phyloP scores from a whole-genome alignment of 805 yeast genomes.

The Wickerhamiella kurtzmanii region DNA sequence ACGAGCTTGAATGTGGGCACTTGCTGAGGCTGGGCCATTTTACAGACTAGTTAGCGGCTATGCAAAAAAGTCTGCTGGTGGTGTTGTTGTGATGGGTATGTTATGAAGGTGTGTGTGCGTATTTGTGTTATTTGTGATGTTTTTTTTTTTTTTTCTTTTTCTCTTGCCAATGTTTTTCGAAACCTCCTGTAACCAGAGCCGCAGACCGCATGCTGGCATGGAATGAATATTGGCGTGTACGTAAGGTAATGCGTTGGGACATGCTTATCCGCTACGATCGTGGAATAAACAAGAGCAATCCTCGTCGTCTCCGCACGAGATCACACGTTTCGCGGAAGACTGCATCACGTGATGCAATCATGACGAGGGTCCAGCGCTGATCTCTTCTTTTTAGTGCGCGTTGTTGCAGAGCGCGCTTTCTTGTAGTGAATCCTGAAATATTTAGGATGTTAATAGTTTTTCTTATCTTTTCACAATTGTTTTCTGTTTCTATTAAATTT shows the following conservation, averaged over 20 bases:
- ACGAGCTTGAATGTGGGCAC: conserved; percentile 97
- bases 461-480: too few species aligned
- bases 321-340: too few species aligned
- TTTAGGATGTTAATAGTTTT: too few species aligned
- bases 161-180: neutral
- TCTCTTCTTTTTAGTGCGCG: too few species aligned
- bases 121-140: neutral
- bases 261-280: too few species aligned
- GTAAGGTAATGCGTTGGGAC: neutral
- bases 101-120: neutral
- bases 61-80: neutral
- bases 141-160: neutral
- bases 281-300: too few species aligned
- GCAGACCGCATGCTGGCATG: neutral
- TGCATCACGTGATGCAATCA: too few species aligned
- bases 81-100: neutral
- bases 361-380: too few species aligned
- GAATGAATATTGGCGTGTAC: neutral
- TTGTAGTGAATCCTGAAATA: too few species aligned
- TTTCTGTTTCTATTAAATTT: too few species aligned
- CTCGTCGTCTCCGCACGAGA: too few species aligned
- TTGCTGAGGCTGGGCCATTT: conserved; percentile 27
- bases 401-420: too few species aligned
- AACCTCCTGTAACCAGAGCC: neutral
- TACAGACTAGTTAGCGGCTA: neutral